Base-by-base conservation (phyloP, 116 monocot species). In the Iris pallida region DNA sequence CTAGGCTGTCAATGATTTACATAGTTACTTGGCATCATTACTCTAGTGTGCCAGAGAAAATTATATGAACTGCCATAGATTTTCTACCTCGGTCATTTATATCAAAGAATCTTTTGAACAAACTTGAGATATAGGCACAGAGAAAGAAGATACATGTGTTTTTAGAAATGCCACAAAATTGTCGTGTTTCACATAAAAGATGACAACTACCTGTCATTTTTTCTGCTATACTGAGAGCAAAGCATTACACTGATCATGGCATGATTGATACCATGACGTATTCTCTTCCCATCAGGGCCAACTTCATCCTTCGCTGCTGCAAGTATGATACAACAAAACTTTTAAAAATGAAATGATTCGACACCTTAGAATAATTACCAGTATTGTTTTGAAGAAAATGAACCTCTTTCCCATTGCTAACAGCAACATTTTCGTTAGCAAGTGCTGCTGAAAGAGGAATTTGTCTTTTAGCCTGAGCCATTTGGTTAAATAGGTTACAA, bases 271-370 rank as follows among this genome's bases (percentile, higher is more conserved):
- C 97, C 97, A 73, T 90, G 88, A 69, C 82, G 90, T 76, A 88
- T 76, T 78, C 61, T 97, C 87, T 97, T 97, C 54, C 90, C 97
- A 81, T 97, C 93, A 71, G 85, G 92, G 12, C 92, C 93, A 64
- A 92, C 41, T 62, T 88, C 89, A 72, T 82, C 88, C 48, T 85
- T 88, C 51, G 78, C 62, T 66, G 75, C 87, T 85, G 79, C 53
- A 73, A 68, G 55, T 45, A 56, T 20, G 16, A 74, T 43, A 69
- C 16, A 52, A 45, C 12, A 53, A 47, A 82, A 62, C 13, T 16
- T 60, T 76, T 7, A 69, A 55, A 61, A 30, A 42, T 16, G 47
- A 5, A 65, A 8, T 61, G 10, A 57, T 47, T 20, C 45, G 47
- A 60, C 19, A 17, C 20, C 4, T n/a, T 10, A 42, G 8, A 2